A percentile compares a stretch with the other conserved stretches of the same genome.
These are phyloP conservation scores for Yamadazyma friedrichii DNA, from an alignment of 1,139 yeast genomes.

Conservation along the genomic window DNA sequence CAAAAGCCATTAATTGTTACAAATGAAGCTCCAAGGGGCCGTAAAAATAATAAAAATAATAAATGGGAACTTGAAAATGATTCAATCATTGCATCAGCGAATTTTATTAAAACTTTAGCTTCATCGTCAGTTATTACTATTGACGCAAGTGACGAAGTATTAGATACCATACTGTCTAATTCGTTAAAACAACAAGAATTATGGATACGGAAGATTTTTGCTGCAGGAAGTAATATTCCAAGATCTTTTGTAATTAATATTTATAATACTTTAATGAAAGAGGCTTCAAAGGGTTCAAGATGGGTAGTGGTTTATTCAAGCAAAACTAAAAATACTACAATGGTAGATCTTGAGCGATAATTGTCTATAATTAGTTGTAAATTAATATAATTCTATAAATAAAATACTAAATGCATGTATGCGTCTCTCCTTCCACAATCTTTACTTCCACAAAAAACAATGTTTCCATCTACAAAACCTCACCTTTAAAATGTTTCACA, in stretches of 20 bases:
- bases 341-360: slow-evolving; percentile 59
- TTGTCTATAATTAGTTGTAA: not conserved
- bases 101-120: slow-evolving; percentile 53
- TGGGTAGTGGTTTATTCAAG: slow-evolving; percentile 77
- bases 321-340: slow-evolving; percentile 67
- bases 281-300: slow-evolving; percentile 64
- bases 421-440: not conserved
- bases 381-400: slow-evolving; percentile 1
- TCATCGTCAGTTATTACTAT: slow-evolving; percentile 70
- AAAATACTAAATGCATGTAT: not conserved
- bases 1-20: slow-evolving; percentile 64
- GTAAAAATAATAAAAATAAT: slow-evolving; percentile 73
- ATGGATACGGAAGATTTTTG: slow-evolving; percentile 84
- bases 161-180: slow-evolving; percentile 77
- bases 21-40: slow-evolving; percentile 70
- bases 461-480: not conserved
- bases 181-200: slow-evolving; percentile 79
- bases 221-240: slow-evolving; percentile 55
- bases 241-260: slow-evolving; percentile 75
- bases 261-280: slow-evolving; percentile 69
- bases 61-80: slow-evolving; percentile 79
- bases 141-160: slow-evolving; percentile 78
- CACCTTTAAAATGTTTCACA: not conserved
- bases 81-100: slow-evolving; percentile 59
- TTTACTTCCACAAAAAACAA: not conserved